These are phyloP conservation scores for Taphrina populina DNA, from an alignment of 1,139 yeast species.

Conservation along the genomic window DNA sequence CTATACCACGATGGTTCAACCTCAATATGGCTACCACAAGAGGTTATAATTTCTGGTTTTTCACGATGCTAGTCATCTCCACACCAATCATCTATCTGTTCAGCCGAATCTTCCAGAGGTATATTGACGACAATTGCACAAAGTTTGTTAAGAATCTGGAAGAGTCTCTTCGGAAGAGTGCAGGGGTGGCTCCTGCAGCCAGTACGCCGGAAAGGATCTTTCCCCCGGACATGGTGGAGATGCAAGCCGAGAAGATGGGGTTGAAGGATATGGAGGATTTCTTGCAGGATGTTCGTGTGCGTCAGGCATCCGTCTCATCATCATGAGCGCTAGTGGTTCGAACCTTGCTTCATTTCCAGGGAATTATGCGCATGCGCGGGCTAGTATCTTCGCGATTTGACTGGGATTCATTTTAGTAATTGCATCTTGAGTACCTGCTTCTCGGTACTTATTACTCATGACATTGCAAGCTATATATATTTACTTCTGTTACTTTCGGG, in stretches of 20 bases:
- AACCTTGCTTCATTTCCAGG: too few relatives aligned
- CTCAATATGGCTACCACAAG: not conserved
- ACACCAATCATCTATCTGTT: not conserved
- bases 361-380: too few relatives aligned
- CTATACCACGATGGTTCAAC: not conserved
- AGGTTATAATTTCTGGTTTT: constrained; percentile 1
- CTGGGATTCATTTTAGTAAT: too few relatives aligned
- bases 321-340: too few relatives aligned
- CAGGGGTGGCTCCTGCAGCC: not conserved
- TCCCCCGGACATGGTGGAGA: not conserved
- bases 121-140: constrained; percentile 3
- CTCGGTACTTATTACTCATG: too few relatives aligned
- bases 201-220: not conserved
- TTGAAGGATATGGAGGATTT: not conserved
- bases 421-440: too few relatives aligned
- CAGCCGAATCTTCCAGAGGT: constrained; percentile 3
- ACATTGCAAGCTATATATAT: too few relatives aligned
- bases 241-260: not conserved
- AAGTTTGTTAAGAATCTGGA: not conserved
- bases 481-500: too few relatives aligned
- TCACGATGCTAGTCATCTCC: not conserved
- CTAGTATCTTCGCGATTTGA: too few relatives aligned
- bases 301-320: too few relatives aligned
- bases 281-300: too few relatives aligned
- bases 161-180: not conserved